Evolutionary conservation across 352 stramenopile species (phyloP), one percentile per base, ranked within the genome.

Genomic region (Elongisporangium anandrum): DNA sequence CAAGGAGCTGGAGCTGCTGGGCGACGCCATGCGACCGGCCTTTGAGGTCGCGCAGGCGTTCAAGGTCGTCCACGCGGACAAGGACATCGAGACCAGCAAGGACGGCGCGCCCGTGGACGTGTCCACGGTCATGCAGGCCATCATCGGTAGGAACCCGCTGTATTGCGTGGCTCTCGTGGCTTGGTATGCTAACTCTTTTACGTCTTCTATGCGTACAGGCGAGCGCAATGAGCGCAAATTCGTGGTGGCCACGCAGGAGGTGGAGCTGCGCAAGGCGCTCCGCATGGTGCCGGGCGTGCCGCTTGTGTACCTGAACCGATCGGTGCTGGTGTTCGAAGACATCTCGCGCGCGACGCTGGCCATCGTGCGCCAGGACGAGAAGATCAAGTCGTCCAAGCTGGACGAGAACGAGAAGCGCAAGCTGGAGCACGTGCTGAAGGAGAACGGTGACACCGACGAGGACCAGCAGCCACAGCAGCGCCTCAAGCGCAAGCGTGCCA

Each of bases 241-340:
- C 52, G 68, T 95, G 29, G 86, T 95, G 23, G 88, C 81, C 49
- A 94, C 86, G 45, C 86, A 95, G 53, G 86, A 95, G 56, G 85
- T 92, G 39, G 84, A 93, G 59, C 69, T 95, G 54, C 81, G 86
- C 24, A 89, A 90, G 68, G 65, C 59, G n/a, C 64, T 95, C 64
- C 77, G 86, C 13, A 45, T 64, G 0, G 70, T 94, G 20, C 75
- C 83, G 2, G 86, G 86, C 52, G 84, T 94, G 50, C 86, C 86
- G 53, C 77, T 95, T n/a, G 65, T 95, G 48, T 95, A 95, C 70
- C 60, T 95, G 19, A 95, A 95, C 66, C 84, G 86, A 26, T 93
- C 86, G 4, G 84, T 94, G 67, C 71, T 95, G 17, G 86, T 95
- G 60, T 95, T 95, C 58, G 86, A 95, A 60, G 81, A 93, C 57